phyloP scores from a whole-genome alignment of 208 protist genomes.

The Wallacemonas sp. region DNA sequence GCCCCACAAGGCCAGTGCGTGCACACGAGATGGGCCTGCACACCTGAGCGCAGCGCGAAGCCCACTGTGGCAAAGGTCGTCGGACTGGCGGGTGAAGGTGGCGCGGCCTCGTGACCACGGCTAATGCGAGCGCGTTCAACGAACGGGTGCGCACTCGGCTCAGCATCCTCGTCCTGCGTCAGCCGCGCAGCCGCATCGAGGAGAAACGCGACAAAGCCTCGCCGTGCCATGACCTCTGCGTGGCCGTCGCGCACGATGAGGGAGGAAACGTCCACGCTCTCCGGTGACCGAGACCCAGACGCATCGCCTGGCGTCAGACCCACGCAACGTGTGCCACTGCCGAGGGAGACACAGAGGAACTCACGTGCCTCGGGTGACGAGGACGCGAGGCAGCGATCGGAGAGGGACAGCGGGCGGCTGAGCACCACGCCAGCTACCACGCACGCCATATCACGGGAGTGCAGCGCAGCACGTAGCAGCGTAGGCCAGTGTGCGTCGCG shows the following conservation, averaged over 20 bases:
- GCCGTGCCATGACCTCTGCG: conserved; percentile 85
- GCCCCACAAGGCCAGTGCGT: conserved; percentile 77
- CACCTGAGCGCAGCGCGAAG: conserved; percentile 33
- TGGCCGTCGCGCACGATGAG: conserved; percentile 71
- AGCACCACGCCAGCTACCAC: conserved; percentile 62
- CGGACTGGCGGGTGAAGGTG: no score
- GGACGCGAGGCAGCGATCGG: not conserved
- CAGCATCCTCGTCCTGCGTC: conserved; percentile 1
- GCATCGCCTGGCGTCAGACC: conserved; percentile 21
- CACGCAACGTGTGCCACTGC: conserved; percentile 74
- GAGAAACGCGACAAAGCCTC: conserved; percentile 74
- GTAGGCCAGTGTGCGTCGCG: conserved; percentile 7
- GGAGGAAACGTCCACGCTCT: conserved; percentile 7
- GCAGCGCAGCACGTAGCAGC: conserved; percentile 9
- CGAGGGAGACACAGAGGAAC: conserved; percentile 80
- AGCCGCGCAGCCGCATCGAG: conserved; percentile 34
- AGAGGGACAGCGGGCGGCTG: conserved; percentile 2
- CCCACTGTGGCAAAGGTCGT: no score
- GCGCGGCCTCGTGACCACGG: no score
- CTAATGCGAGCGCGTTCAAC: no score
- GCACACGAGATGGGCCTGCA: conserved; percentile 66
- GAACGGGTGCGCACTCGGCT: not conserved
- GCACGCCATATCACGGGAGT: conserved; percentile 8
- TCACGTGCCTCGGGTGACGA: conserved; percentile 1
- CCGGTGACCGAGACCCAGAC: not conserved